Evolutionary conservation across 2,329 filamentous ascomycete species (phyloP), one percentile per base, ranked within the genome.

Genomic region (Neodidymelliopsis sp.): DNA sequence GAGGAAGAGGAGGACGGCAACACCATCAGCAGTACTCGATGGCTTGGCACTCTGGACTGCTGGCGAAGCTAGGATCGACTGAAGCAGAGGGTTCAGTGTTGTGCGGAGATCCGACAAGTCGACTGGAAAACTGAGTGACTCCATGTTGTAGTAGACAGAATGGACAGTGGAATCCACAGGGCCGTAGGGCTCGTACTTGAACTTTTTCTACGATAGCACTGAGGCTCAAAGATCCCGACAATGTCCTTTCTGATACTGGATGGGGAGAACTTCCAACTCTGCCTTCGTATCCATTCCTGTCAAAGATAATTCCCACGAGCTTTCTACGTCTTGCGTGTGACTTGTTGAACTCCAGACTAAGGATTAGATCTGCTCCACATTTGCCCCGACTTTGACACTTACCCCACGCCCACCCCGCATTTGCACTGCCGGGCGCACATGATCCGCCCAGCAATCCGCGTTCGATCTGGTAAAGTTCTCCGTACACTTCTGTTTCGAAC

Each of bases 21-120:
- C 47, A 38, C 70, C 64, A 54, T 78, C 75, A 33, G 69, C 64
- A 52, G 65, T 67, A 19, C 69, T 69, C 10, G 70, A 64, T 6
- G 71, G 71, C 50, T 70, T 64, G 3, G 62, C 25, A 10, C 37
- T 45, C 15, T 57, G 44, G 2, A 66, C 22, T 9, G 56, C 27
- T 6, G 53, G 49, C 23, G 56, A 47, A 10, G 39, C 37, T 13
- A 52, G 39, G 6, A 56, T 23, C 13, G 47, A 36, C 24, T 53
- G 54, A 5, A 58, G 22, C 3, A 62, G 27, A 6, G 54, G 56
- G 22, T 57, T 49, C 13, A 60, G 23, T 8, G 50, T 60, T 8
- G 47, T 54, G 23, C 53, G 54, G 3, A 63, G 25, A 18, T 54
- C 54, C 27, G 37, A 52, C 15, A 59, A 28, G 16, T 62, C 49